Base-by-base conservation (phyloP, 768 basidiomycete genomes). In the Baorangia bicolor region DNA sequence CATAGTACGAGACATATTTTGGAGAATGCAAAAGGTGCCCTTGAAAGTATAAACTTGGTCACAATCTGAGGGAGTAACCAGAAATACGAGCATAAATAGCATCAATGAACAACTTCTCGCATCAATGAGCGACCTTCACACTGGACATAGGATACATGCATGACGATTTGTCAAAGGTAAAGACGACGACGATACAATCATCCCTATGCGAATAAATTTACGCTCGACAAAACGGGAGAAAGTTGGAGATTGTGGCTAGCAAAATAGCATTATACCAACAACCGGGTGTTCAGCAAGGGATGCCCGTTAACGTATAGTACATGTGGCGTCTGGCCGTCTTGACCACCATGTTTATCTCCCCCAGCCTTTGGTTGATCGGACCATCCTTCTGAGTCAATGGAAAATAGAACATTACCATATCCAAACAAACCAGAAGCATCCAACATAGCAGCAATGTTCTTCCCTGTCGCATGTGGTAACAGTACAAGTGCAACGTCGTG, bases 231-330 rank as follows among this genome's bases (percentile, higher is more conserved):
- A 14, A 21, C n/a, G 8, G 18, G 9, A 33, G 14, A 13, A 10
- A 11, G 31, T 12, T 3, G 9, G 27, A 23, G 16, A 28, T 48
- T 34, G 23, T 40, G 31, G 18, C 38, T 30, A 49, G 31, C 3
- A 25, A 16, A 46, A 28, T 56, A n/a, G 35, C 21, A 62, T 61
- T 77, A 89, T 60, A 84, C 67, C 67, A 88, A 66, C 66, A 92
- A 67, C 65, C 85, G 81, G 60, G 90, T 90, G 72, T 93, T 93
- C 55, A 87, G 70, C 65, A 93, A 69, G 48, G 89, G 82, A 69
- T 86, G 83, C 28, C 87, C 87, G 61, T 90, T 91, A 66, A 93
- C 77, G 75, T 87, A 88, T 67, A 93, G 69, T 63, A 91, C 78
- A 43, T 79, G 80, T 55, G 74, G 71, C 20, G 64, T 61, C 60